phyloP scores from a whole-genome alignment of 148 eudicot genomes.

The Oxyria digyna region DNA sequence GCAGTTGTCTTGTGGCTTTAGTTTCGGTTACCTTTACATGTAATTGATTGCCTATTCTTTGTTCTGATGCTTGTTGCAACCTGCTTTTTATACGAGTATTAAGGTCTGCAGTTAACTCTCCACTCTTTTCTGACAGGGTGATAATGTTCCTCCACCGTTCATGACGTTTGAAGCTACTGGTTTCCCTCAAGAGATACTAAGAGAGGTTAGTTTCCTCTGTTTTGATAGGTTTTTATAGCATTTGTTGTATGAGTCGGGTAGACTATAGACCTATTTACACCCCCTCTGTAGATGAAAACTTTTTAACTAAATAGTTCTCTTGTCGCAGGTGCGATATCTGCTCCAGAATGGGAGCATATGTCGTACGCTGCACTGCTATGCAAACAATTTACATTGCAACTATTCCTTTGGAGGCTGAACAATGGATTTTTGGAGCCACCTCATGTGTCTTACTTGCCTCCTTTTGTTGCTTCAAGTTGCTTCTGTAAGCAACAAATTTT shows the following conservation, averaged over 20 bases:
- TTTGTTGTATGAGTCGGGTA: neutral
- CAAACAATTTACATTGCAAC: conserved; percentile 53
- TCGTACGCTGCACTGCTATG: conserved; percentile 99
- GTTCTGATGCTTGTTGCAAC: neutral
- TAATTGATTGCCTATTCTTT: neutral
- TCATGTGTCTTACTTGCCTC: conserved; percentile 70
- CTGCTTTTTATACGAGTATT: neutral
- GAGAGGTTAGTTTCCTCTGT: conserved; percentile 52
- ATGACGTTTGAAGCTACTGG: conserved; percentile 95
- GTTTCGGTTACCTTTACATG: neutral
- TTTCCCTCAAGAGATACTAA: conserved; percentile 75
- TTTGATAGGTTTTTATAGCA: neutral
- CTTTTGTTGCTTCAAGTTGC: conserved; percentile 96
- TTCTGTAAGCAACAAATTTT: conserved; percentile 95
- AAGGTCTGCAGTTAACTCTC: neutral
- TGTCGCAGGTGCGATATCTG: conserved; percentile 99
- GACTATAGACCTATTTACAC: neutral
- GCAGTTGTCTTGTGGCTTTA: neutral
- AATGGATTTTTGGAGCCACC: conserved; percentile 84
- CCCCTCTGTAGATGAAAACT: conserved; percentile 3
- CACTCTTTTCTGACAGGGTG: conserved; percentile 45
- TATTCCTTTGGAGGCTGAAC: conserved; percentile 91
- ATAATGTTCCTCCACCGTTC: conserved; percentile 86
- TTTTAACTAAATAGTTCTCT: conserved; percentile 48
- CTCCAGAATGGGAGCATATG: conserved; percentile 99